phyloP scores from a whole-genome alignment of 148 eudicot species.

The Salicornia ramosissima region DNA sequence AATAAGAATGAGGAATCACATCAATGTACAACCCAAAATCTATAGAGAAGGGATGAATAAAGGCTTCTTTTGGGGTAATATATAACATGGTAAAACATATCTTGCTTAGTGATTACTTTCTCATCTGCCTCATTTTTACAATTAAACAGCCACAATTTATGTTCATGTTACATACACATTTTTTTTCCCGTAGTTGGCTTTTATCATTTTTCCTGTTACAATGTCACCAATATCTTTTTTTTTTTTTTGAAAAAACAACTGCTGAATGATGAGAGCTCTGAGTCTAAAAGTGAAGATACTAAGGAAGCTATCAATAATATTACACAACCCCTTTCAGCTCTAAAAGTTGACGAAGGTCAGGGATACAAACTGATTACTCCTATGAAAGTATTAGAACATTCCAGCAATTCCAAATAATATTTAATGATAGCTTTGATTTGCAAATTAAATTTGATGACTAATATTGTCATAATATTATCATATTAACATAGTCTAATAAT shows the following conservation, averaged over 20 bases:
- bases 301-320: conserved; percentile 49
- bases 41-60: no score
- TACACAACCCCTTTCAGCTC: conserved; percentile 52
- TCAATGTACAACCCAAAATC: no score
- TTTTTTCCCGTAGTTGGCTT: not conserved
- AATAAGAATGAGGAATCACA: no score
- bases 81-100: no score
- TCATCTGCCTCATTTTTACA: not conserved
- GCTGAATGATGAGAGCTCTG: conserved; percentile 47
- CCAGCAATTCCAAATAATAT: no score
- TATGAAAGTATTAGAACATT: not conserved
- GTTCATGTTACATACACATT: not conserved
- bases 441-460: no score
- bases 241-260: conserved; percentile 17
- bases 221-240: conserved; percentile 2
- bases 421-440: no score
- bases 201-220: conserved; percentile 3
- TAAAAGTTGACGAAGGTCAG: conserved; percentile 41
- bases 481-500: no score
- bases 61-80: no score
- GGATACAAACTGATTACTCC: conserved; percentile 12
- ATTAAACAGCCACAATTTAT: not conserved
- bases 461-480: no score
- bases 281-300: conserved; percentile 54
- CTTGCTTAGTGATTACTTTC: not conserved